Evolutionary conservation across 1,139 yeast genomes (phyloP), one percentile per base, ranked within the genome.

Genomic region (Debaryomyces sp.): DNA sequence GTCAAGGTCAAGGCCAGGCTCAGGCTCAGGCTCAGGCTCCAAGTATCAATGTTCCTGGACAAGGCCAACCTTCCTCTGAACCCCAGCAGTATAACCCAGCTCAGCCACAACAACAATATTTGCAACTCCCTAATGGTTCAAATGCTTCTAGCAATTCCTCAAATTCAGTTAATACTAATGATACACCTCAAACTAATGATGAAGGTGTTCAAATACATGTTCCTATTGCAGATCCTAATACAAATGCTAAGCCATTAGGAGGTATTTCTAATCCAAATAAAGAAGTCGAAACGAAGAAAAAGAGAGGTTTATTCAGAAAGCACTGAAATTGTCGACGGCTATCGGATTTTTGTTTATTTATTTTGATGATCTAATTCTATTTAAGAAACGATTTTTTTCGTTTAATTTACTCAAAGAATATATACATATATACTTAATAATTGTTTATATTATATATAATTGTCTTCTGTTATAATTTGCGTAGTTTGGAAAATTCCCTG

Each of bases 241-340:
- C 68, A 7, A 71, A 52, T 34, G 66, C 68, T 6, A 71, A 71
- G 49, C 79, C 79, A 4, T 62, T 73, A 45, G 79, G 78, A 5
- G 64, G 58, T 0, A 60, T 69, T n/a, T 54, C 64, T 5, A 52
- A 53, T 7, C 53, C 62, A 5, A 61, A 58, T 43, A 56, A 56
- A 32, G 51, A 46, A 12, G 57, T 54, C 5, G 45, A 49, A 1
- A 58, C 60, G 26, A 61, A 61, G 44, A 64, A 66, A 55, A 67
- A 65, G 55, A 62, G 62, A 42, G 77, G 78, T 1, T 55, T 75
- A 1, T 71, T 75, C 51, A 68, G 61, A 49, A 60, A 59, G 51
- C 56, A 59, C 34, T 45, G 32, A 40, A 10, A 7, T 27, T 13
- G n/a, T 17, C 5, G n/a, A 6, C 17, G 10, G 27, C 9, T 32